Percentiles rank a stretch among this genome's conserved stretches.
Conservation (phyloP, 2,329 filamentous ascomycete species). For the Arthrobotrys sinensis region DNA sequence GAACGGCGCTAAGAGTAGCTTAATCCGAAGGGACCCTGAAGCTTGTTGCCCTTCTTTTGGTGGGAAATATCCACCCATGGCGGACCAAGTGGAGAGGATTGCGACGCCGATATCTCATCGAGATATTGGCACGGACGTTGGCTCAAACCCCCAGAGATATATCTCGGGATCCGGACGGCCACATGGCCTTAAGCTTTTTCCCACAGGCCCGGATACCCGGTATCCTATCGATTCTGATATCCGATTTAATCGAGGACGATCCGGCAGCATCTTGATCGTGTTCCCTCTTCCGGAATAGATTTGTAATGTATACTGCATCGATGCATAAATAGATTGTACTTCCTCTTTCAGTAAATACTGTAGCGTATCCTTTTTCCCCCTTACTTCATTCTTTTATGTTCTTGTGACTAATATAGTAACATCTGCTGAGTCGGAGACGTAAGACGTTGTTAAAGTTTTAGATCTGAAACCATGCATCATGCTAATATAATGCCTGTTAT, state of each 20-base stretch:
- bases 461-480: slow-evolving; percentile 6
- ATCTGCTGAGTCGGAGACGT: neutral
- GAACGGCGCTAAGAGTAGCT: slow-evolving; percentile 23
- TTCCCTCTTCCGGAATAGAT: slow-evolving; percentile 10
- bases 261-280: slow-evolving; percentile 1
- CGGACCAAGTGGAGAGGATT: slow-evolving; percentile 11
- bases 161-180: slow-evolving; percentile 3
- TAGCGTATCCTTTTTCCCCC: neutral
- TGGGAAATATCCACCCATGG: slow-evolving; percentile 15
- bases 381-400: neutral
- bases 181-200: slow-evolving; percentile 29
- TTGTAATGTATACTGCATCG: neutral
- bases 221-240: slow-evolving; percentile 16
- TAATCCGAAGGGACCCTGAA: slow-evolving; percentile 16
- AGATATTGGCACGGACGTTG: slow-evolving; percentile 4
- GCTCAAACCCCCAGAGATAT: neutral
- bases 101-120: slow-evolving; percentile 8
- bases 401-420: slow-evolving; percentile 1
- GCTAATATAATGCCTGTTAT: neutral
- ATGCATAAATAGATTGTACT: slow-evolving; percentile 22
- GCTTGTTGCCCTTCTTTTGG: neutral
- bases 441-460: slow-evolving; percentile 1
- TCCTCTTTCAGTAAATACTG: slow-evolving; percentile 9
- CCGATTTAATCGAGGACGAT: slow-evolving; percentile 20
- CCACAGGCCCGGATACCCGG: slow-evolving; percentile 4